A percentile compares a stretch with the other conserved stretches of the same genome.
Conservation (phyloP, 2,329 filamentous ascomycete genomes). For the Curvularia verruculosa region DNA sequence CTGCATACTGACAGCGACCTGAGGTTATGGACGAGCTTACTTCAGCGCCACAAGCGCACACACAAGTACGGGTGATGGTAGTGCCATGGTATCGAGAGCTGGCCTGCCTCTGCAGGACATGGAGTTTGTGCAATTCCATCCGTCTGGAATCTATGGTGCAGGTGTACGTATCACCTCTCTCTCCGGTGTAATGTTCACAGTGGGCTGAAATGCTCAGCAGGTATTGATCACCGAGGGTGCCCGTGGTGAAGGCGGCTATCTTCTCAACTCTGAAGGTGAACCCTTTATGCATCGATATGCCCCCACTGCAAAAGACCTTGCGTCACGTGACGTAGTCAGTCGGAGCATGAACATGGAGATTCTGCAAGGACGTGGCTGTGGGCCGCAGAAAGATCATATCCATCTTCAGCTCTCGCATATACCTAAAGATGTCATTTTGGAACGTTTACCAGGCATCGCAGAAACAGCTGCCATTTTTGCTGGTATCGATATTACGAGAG, state of each 20-base stretch:
- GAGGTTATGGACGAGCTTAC: constrained; percentile 58
- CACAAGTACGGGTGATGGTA: constrained; percentile 58
- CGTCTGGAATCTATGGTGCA: constrained; percentile 58
- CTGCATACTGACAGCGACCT: background rate
- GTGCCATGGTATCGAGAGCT: constrained; percentile 57
- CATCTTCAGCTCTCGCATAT: constrained; percentile 57
- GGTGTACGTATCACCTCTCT: constrained; percentile 44
- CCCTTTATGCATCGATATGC: constrained; percentile 61
- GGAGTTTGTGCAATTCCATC: constrained; percentile 61
- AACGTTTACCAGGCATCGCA: constrained; percentile 57
- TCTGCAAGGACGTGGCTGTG: constrained; percentile 54
- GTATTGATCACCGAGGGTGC: constrained; percentile 58
- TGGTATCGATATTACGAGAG: constrained; percentile 56
- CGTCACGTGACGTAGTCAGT: constrained; percentile 56
- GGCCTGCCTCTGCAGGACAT: constrained; percentile 58
- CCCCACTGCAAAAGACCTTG: constrained; percentile 58
- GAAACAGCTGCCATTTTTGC: constrained; percentile 59
- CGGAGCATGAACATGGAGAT: constrained; percentile 59
- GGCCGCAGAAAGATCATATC: constrained; percentile 56
- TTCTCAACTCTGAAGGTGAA: constrained; percentile 57
- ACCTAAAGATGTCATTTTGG: constrained; percentile 55
- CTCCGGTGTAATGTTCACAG: background rate
- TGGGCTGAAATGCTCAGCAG: constrained; percentile 12
- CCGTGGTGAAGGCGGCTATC: constrained; percentile 58
- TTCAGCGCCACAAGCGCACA: constrained; percentile 58